These are phyloP conservation scores for Ogataea zsoltii DNA, from an alignment of 805 yeast species.

Conservation along the genomic window DNA sequence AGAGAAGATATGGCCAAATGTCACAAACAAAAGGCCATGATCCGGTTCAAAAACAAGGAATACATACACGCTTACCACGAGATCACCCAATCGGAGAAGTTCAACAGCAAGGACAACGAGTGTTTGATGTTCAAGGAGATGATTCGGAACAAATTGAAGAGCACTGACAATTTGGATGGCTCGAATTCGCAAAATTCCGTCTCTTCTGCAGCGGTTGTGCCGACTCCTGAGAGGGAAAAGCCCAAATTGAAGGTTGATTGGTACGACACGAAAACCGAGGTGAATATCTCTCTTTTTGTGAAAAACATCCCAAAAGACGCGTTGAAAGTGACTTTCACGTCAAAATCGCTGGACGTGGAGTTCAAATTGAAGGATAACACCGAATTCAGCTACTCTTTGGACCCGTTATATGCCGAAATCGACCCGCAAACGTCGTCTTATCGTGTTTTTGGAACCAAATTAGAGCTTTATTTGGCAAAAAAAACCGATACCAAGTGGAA, in stretches of 20 bases:
- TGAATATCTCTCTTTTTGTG: conserved; percentile 72
- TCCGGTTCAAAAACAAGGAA: conserved; percentile 45
- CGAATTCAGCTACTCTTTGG: conserved; percentile 52
- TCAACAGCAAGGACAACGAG: conserved; percentile 46
- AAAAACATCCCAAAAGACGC: conserved; percentile 58
- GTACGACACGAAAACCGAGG: conserved; percentile 62
- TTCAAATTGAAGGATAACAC: conserved; percentile 52
- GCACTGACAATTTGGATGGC: conserved; percentile 20
- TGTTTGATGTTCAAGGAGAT: conserved; percentile 49
- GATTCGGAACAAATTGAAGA: conserved; percentile 34
- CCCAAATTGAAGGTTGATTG: conserved; percentile 53
- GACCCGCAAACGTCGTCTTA: conserved; percentile 44
- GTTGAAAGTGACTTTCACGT: conserved; percentile 40
- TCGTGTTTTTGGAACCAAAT: conserved; percentile 65
- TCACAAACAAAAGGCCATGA: conserved; percentile 50
- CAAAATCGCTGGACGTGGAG: conserved; percentile 39
- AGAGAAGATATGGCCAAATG: conserved; percentile 48
- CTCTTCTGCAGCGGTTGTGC: no score
- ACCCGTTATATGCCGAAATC: conserved; percentile 54
- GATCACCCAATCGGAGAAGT: conserved; percentile 43
- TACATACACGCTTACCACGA: conserved; percentile 42
- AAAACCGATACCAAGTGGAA: conserved; percentile 51
- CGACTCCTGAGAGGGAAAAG: background rate
- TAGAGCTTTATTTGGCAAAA: conserved; percentile 69
- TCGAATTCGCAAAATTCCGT: background rate